Conservation (phyloP, 148 eudicot species). For the Chenopodium berlandieri region DNA sequence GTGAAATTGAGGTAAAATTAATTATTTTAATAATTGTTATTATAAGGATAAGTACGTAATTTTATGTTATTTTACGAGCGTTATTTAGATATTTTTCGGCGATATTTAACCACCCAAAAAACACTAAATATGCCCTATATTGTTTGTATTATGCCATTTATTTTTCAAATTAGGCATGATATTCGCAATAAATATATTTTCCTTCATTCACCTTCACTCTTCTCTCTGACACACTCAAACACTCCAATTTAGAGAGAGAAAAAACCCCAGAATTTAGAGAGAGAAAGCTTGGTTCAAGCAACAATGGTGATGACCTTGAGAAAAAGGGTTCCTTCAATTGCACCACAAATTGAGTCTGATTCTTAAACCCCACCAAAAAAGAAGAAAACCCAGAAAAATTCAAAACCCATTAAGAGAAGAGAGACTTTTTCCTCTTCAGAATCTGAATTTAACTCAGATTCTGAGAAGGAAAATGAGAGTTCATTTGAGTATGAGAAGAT, state of each 20-base stretch:
- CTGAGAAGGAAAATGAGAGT: constrained; percentile 22
- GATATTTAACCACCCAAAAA: too few species aligned
- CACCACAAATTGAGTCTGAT: not conserved
- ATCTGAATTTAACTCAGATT: not conserved
- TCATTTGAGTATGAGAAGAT: constrained; percentile 48
- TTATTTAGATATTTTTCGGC: too few species aligned
- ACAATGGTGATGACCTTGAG: constrained; percentile 39
- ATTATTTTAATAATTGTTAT: too few species aligned
- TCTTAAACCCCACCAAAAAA: not conserved
- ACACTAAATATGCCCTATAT: too few species aligned
- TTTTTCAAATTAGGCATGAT: not conserved
- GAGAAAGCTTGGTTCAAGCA: not conserved
- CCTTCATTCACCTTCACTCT: not conserved
- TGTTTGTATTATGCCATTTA: too few species aligned
- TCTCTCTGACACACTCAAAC: not conserved
- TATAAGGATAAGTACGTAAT: too few species aligned
- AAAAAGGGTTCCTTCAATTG: constrained; percentile 10
- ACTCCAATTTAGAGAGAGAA: not conserved
- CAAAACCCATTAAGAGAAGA: not conserved
- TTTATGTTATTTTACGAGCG: too few species aligned
- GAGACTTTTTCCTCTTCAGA: not conserved
- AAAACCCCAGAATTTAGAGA: not conserved
- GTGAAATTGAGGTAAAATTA: too few species aligned
- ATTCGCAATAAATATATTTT: not conserved
- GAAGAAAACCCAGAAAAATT: not conserved